phyloP scores from a whole-genome alignment of 1,139 yeast genomes.

The Blastobotrys elegans region DNA sequence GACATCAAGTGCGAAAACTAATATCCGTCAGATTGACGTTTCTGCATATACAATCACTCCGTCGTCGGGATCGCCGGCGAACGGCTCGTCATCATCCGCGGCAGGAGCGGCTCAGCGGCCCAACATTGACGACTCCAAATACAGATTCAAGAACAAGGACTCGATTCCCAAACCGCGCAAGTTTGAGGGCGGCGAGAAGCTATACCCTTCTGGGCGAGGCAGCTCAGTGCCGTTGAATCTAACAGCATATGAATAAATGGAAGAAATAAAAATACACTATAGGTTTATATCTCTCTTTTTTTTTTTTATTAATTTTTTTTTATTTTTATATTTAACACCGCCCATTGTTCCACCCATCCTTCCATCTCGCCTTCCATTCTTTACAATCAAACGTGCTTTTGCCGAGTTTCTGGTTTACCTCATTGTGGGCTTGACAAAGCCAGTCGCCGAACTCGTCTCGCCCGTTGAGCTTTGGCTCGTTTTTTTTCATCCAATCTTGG shows the following conservation, averaged over 20 bases:
- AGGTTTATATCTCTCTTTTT: not conserved
- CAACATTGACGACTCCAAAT: constrained; percentile 67
- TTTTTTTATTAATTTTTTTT: not conserved
- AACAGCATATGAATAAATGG: constrained; percentile 36
- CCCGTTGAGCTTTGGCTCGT: constrained; percentile 62
- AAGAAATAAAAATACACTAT: not conserved
- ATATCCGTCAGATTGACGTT: constrained; percentile 30
- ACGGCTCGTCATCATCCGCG: constrained; percentile 15
- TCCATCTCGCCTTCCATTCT: constrained; percentile 92
- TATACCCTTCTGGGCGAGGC: constrained; percentile 96
- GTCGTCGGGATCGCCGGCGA: constrained; percentile 16
- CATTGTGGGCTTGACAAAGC: constrained; percentile 94
- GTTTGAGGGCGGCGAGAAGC: constrained; percentile 61
- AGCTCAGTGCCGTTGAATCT: constrained; percentile 85
- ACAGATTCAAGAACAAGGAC: constrained; percentile 60
- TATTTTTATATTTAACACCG: constrained; percentile 20
- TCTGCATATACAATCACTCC: constrained; percentile 32
- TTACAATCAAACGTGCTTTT: constrained; percentile 82
- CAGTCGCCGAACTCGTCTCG: constrained; percentile 83
- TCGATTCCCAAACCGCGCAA: constrained; percentile 82
- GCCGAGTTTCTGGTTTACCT: constrained; percentile 77
- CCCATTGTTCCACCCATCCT: constrained; percentile 38
- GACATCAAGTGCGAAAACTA: constrained; percentile 15
- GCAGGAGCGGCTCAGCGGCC: constrained; percentile 16
- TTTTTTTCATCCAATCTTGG: constrained; percentile 50